Base-by-base conservation (phyloP, 805 yeast species). In the Wickerhamiella occidentalis region DNA sequence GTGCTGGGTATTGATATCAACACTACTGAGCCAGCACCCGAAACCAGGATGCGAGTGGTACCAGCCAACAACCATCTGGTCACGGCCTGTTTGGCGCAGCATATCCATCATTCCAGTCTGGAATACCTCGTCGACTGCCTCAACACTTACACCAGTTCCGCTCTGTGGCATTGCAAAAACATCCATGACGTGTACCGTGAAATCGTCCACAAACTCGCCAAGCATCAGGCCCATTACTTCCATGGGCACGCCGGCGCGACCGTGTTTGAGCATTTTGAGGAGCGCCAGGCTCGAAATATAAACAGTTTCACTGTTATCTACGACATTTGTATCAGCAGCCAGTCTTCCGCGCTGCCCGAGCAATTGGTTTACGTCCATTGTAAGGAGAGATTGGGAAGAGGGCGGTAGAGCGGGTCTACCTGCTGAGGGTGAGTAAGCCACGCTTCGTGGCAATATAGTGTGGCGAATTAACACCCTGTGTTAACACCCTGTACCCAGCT, bases 91-190 rank as follows among this genome's bases (percentile, higher is more conserved):
- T 66, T 92, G 98, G 68, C 84, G 80, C 62, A 92, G 75, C 98
- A 92, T 92, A 63, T 92, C 99, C 98, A 92, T 92, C 98, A 92
- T 94, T 64, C 82, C 85, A 3, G 97, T 88, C 67, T 92, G 98
- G 71, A 92, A 92, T 46, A 94, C 97, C 65, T 94, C 97, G 65
- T 94, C 99, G 29, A 92, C 98, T 1, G 99, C 98, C 66, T 92
- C 98, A 51, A 92, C 99, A 51, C 95, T 83, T 17, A 94, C 98
- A 52, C 98, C 99, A 8, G 99, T 92, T 62, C 72, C 73, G 43
- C 87, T 79, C 70, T 92, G 98, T 17, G 99, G 99, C 99, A 92
- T 92, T 50, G 98, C 98, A 73, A 92, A 92, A 47, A 94, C 98
- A 63, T 92, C 99, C 49, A 86, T 86, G 36, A 92, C 99, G 59